Percentiles rank a stretch among this genome's conserved stretches.
Evolutionary conservation across 768 basidiomycete genomes (phyloP).

Genomic region (Gloeopeniophorella convolvens): DNA sequence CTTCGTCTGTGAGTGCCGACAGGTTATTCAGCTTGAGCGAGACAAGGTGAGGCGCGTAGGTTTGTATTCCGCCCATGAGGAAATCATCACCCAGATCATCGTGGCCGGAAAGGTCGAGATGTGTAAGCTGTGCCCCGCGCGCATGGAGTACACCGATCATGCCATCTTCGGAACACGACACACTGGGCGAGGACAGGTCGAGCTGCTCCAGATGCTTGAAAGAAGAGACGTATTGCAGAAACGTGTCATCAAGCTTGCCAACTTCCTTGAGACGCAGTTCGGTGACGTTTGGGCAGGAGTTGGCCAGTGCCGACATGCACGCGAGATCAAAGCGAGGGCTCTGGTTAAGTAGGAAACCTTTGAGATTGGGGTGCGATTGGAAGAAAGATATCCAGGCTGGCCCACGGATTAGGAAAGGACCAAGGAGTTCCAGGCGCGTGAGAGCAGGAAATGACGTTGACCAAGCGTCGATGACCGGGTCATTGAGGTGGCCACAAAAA

Average conservation of each 20-base stretch:
- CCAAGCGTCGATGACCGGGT: conserved; percentile 53
- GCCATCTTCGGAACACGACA: conserved; percentile 49
- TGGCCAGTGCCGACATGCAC: conserved; percentile 54
- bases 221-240: conserved; percentile 45
- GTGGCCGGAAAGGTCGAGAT: conserved; percentile 71
- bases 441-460: conserved; percentile 58
- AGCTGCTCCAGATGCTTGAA: conserved; percentile 47
- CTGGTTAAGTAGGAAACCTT: conserved; percentile 74
- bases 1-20: conserved; percentile 60
- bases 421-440: conserved; percentile 70
- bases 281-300: conserved; percentile 47
- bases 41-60: conserved; percentile 40
- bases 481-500: conserved; percentile 78
- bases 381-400: conserved; percentile 75
- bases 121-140: conserved; percentile 49
- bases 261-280: conserved; percentile 77
- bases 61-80: conserved; percentile 53
- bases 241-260: conserved; percentile 61
- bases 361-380: conserved; percentile 50
- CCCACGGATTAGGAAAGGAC: conserved; percentile 77
- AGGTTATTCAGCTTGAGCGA: conserved; percentile 51
- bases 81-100: conserved; percentile 51
- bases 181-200: conserved; percentile 61
- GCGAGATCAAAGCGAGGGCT: conserved; percentile 78
- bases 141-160: conserved; percentile 47